Conservation (phyloP, 495 filamentous ascomycete species). For the Melanomma pulvis-pyrius region DNA sequence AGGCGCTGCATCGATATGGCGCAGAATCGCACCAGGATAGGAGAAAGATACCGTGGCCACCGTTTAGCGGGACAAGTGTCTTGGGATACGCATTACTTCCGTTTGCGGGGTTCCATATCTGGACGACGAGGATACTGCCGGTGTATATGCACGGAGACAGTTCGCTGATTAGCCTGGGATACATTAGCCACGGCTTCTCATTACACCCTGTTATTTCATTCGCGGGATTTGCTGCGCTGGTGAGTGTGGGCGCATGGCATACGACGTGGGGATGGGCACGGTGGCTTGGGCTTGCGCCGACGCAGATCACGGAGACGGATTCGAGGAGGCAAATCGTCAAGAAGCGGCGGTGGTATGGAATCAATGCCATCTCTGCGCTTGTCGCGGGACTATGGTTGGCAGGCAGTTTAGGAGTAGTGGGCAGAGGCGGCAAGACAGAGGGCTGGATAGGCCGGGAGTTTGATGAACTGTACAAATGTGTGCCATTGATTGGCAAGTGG, state of each 20-base stretch:
- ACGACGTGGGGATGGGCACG: slow-evolving; percentile 79
- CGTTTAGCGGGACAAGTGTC: slow-evolving; percentile 62
- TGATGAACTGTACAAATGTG: slow-evolving; percentile 63
- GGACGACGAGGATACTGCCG: slow-evolving; percentile 72
- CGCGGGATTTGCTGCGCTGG: slow-evolving; percentile 66
- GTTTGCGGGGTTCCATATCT: slow-evolving; percentile 67
- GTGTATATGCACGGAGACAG: slow-evolving; percentile 77
- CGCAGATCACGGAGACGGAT: slow-evolving; percentile 50
- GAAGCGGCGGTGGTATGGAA: slow-evolving; percentile 66
- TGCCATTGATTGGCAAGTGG: slow-evolving; percentile 1
- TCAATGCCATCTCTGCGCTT: slow-evolving; percentile 64
- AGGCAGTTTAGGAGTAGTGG: slow-evolving; percentile 77
- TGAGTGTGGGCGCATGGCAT: slow-evolving; percentile 73
- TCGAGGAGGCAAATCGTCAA: slow-evolving; percentile 55
- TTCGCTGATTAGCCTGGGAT: slow-evolving; percentile 77
- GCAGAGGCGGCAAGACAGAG: slow-evolving; percentile 64
- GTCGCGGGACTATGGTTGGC: slow-evolving; percentile 73
- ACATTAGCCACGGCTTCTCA: slow-evolving; percentile 83
- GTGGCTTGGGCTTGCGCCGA: slow-evolving; percentile 64
- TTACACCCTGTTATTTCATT: slow-evolving; percentile 66
- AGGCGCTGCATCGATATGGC: slow-evolving; percentile 71
- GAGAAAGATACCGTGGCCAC: slow-evolving; percentile 63
- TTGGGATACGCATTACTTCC: slow-evolving; percentile 69
- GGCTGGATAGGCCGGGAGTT: slow-evolving; percentile 83
- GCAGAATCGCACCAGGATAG: slow-evolving; percentile 54